Conservation (phyloP, 2,329 filamentous ascomycete species). For the Uncinocarpus reesii region DNA sequence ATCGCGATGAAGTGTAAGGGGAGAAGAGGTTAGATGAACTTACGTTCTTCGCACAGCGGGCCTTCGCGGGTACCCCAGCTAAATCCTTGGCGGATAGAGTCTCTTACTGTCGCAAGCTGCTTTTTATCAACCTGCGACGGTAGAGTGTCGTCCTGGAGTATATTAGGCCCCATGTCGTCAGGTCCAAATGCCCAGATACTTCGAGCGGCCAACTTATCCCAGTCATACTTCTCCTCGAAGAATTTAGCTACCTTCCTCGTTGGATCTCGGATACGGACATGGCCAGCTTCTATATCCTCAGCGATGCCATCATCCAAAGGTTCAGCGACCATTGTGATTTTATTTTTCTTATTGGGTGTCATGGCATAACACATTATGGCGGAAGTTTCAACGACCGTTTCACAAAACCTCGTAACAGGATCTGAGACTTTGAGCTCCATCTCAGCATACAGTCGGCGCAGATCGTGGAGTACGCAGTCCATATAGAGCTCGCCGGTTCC, state of each 20-base stretch:
- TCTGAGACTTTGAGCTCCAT: constrained; percentile 99
- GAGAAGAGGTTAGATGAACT: constrained; percentile 33
- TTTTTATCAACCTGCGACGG: constrained; percentile 93
- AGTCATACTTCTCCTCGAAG: constrained; percentile 94
- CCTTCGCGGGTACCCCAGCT: constrained; percentile 94
- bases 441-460: constrained; percentile 86
- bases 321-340: constrained; percentile 96
- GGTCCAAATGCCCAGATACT: constrained; percentile 99
- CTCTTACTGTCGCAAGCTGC: constrained; percentile 71
- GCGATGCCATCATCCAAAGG: constrained; percentile 91
- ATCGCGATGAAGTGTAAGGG: constrained; percentile 12
- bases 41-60: constrained; percentile 92
- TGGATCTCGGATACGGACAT: constrained; percentile 84
- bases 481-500: constrained; percentile 98
- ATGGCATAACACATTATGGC: constrained; percentile 96
- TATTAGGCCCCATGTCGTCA: constrained; percentile 88
- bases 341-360: constrained; percentile 99
- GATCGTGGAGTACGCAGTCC: constrained; percentile 94
- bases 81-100: constrained; percentile 91
- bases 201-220: constrained; percentile 85
- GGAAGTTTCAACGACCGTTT: constrained; percentile 94
- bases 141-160: constrained; percentile 91
- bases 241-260: constrained; percentile 89
- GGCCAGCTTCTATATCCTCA: constrained; percentile 83
- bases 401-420: constrained; percentile 92